phyloP scores from a whole-genome alignment of 2,329 filamentous ascomycete species.

The Magnaporthiopsis rhizophila region DNA sequence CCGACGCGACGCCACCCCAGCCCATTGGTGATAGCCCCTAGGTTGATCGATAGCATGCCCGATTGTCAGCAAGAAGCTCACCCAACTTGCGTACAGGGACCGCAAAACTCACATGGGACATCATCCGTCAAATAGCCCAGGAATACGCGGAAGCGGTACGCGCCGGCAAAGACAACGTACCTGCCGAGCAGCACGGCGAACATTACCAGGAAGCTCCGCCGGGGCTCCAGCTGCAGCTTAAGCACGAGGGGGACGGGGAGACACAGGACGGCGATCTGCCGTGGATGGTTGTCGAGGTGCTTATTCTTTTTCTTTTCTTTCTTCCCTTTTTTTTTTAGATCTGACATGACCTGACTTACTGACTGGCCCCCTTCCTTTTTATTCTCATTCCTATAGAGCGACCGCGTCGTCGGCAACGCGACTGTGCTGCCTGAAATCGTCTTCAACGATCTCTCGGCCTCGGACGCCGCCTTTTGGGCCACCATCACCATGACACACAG shows the following conservation, averaged over 20 bases:
- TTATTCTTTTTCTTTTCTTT: neutral
- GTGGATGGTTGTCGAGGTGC: constrained; percentile 15
- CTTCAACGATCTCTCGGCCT: constrained; percentile 1
- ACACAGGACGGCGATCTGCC: constrained; percentile 24
- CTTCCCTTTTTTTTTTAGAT: neutral
- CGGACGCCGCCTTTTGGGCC: constrained; percentile 1
- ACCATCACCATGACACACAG: constrained; percentile 4
- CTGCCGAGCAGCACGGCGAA: constrained; percentile 1
- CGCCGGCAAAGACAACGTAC: constrained; percentile 4
- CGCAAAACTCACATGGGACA: constrained; percentile 1
- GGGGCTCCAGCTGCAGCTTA: constrained; percentile 13
- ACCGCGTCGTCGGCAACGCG: constrained; percentile 2
- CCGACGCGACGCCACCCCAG: neutral
- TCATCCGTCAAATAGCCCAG: neutral
- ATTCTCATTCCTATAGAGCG: neutral
- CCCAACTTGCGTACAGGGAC: no score
- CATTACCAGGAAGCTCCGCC: constrained; percentile 14
- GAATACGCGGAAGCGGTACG: constrained; percentile 1
- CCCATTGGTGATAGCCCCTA: constrained; percentile 3
- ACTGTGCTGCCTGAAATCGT: constrained; percentile 1
- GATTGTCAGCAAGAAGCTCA: neutral
- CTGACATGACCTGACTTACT: neutral
- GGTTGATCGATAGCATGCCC: neutral
- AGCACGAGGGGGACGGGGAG: constrained; percentile 15
- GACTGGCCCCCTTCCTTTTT: no score